Evolutionary conservation across 371 early-diverging fungal species (phyloP).

Genomic region (Mucor sp.): DNA sequence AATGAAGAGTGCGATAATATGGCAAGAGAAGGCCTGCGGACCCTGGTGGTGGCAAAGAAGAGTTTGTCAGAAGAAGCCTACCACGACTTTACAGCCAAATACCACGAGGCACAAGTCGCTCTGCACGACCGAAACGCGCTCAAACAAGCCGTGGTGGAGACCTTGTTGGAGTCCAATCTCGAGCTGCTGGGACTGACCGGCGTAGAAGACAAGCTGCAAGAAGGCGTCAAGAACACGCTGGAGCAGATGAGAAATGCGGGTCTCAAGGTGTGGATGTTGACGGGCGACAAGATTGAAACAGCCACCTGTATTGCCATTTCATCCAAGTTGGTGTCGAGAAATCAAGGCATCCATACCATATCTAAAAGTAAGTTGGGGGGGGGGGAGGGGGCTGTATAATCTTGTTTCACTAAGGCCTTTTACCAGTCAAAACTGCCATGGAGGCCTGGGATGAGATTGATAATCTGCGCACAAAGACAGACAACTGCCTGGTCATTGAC

Average conservation of each 20-base stretch:
- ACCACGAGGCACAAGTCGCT: conserved; percentile 75
- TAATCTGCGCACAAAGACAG: conserved; percentile 57
- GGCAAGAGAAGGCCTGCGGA: conserved; percentile 99
- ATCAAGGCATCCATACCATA: conserved; percentile 82
- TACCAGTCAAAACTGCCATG: conserved; percentile 59
- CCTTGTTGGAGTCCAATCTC: conserved; percentile 83
- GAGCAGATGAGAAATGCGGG: conserved; percentile 97
- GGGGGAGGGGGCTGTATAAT: too few species aligned
- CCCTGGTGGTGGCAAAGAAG: conserved; percentile 95
- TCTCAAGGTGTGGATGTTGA: conserved; percentile 99
- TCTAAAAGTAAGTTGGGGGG: conserved; percentile 68
- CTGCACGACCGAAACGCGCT: conserved; percentile 72
- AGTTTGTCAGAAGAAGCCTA: conserved; percentile 77
- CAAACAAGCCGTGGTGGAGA: conserved; percentile 72
- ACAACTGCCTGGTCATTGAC: conserved; percentile 95
- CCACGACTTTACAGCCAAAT: conserved; percentile 66
- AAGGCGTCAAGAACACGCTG: conserved; percentile 91
- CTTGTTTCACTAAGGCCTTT: too few species aligned
- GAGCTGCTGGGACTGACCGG: conserved; percentile 97
- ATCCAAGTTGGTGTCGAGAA: conserved; percentile 88
- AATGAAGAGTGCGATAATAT: conserved; percentile 99
- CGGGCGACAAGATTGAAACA: conserved; percentile 99
- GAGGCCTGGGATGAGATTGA: conserved; percentile 73
- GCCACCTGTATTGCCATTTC: conserved; percentile 98
- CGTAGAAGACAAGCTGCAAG: conserved; percentile 99